These are phyloP conservation scores for Helichrysum umbraculigerum DNA, from an alignment of 129 eudicot genomes.

Conservation along the genomic window DNA sequence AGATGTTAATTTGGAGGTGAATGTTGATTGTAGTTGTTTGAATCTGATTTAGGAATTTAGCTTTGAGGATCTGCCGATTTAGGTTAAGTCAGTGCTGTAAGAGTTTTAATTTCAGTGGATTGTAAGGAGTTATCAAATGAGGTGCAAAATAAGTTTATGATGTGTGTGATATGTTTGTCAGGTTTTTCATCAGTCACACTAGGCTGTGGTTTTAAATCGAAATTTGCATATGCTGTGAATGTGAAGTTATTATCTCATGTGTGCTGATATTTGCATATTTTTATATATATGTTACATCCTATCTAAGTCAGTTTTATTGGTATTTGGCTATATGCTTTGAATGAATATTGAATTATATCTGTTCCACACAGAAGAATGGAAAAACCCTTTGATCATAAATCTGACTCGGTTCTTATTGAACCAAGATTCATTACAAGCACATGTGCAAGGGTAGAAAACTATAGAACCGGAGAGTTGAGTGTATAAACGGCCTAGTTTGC, in stretches of 20 bases:
- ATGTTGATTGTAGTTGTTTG: constrained; percentile 4
- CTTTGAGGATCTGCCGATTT: constrained; percentile 30
- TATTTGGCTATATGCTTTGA: constrained; percentile 1
- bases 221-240: neutral
- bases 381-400: neutral
- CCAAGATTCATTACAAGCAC: neutral
- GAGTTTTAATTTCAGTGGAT: constrained; percentile 3
- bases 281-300: constrained; percentile 5
- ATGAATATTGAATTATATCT: neutral
- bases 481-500: constrained; percentile 3
- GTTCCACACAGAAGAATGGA: constrained; percentile 8
- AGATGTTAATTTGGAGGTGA: neutral
- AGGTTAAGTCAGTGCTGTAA: constrained; percentile 17
- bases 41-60: neutral
- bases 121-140: neutral
- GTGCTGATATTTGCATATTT: neutral
- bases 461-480: neutral
- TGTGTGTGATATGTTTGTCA: constrained; percentile 10
- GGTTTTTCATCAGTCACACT: neutral
- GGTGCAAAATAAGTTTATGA: constrained; percentile 11
- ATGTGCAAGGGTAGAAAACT: neutral
- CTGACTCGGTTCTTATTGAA: neutral
- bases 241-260: constrained; percentile 5
- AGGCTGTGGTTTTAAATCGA: neutral
- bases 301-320: neutral